These are phyloP conservation scores for Ustanciosporium gigantosporum DNA, from an alignment of 1,284 basidiomycete genomes.

Conservation along the genomic window DNA sequence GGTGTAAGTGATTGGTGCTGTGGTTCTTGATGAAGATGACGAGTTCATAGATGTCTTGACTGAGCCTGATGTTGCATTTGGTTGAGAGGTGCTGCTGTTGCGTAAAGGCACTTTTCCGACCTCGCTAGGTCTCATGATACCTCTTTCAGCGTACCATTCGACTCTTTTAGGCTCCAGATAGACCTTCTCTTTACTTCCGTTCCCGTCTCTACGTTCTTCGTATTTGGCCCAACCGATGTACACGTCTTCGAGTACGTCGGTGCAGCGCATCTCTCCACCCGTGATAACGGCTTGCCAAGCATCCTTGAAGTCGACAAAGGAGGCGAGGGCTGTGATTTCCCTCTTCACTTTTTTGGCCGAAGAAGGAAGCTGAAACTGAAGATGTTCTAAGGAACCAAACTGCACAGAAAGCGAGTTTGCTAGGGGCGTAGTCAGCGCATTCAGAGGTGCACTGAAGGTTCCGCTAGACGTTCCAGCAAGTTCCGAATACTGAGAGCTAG, in stretches of 20 bases:
- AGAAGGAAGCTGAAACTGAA: conserved; percentile 28
- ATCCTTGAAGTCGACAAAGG: conserved; percentile 33
- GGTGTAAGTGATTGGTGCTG: no score
- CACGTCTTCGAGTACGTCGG: conserved; percentile 43
- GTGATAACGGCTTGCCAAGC: conserved; percentile 47
- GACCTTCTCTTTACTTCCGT: conserved; percentile 14
- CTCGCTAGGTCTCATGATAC: conserved; percentile 12
- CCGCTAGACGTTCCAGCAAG: conserved; percentile 9
- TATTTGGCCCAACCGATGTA: conserved; percentile 52
- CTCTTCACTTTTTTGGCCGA: conserved; percentile 30
- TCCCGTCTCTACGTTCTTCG: conserved; percentile 1
- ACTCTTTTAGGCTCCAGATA: conserved; percentile 27
- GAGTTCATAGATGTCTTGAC: no score
- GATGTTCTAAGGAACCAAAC: conserved; percentile 40
- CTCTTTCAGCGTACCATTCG: conserved; percentile 4
- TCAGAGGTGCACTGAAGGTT: not conserved
- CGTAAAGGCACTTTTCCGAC: conserved; percentile 14
- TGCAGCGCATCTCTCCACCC: conserved; percentile 46
- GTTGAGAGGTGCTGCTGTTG: no score
- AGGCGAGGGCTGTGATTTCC: conserved; percentile 43
- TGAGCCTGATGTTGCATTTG: no score
- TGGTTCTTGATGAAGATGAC: no score
- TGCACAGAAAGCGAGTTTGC: conserved; percentile 13
- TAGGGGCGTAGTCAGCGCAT: conserved; percentile 31
- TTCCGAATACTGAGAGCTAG: conserved; percentile 25